A percentile compares a stretch with the other conserved stretches of the same genome.
Conservation (phyloP, 2,329 filamentous ascomycete species). For the Neocucurbitaria cava region DNA sequence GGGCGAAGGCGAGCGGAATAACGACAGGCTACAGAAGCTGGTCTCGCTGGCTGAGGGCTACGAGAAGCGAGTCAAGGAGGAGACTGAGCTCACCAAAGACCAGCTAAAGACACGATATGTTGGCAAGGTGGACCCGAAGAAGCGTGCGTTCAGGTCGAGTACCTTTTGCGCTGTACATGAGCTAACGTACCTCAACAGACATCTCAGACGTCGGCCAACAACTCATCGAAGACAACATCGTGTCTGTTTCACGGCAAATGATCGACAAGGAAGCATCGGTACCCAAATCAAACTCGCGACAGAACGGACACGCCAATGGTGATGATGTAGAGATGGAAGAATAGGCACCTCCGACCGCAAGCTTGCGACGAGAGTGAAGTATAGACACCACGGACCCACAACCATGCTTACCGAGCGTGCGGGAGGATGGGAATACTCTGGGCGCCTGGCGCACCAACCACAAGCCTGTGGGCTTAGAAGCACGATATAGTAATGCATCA, state of each 20-base stretch:
- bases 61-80: slow-evolving; percentile 98
- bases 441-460: slow-evolving; percentile 2
- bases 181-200: slow-evolving; percentile 57
- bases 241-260: slow-evolving; percentile 97
- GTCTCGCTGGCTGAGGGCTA: slow-evolving; percentile 93
- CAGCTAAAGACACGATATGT: slow-evolving; percentile 99
- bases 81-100: slow-evolving; percentile 95
- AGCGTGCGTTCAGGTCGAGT: slow-evolving; percentile 63
- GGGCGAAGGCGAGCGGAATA: slow-evolving; percentile 81
- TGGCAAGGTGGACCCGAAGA: slow-evolving; percentile 98
- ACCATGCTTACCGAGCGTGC: not conserved
- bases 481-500: slow-evolving; percentile 17
- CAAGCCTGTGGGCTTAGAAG: not conserved
- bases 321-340: slow-evolving; percentile 47
- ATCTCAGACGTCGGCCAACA: slow-evolving; percentile 95
- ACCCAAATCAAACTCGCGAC: slow-evolving; percentile 59
- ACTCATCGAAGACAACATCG: slow-evolving; percentile 99
- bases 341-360: slow-evolving; percentile 20
- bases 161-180: not conserved
- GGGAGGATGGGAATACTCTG: not conserved
- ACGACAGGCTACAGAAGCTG: slow-evolving; percentile 83
- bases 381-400: not conserved
- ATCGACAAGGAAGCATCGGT: slow-evolving; percentile 98
- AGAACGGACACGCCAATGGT: slow-evolving; percentile 35
- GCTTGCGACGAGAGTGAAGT: slow-evolving; percentile 1